Percentiles rank a stretch among this genome's conserved stretches.
phyloP scores from a whole-genome alignment of 2,329 filamentous ascomycete genomes.

The Calonectria pauciramosa region DNA sequence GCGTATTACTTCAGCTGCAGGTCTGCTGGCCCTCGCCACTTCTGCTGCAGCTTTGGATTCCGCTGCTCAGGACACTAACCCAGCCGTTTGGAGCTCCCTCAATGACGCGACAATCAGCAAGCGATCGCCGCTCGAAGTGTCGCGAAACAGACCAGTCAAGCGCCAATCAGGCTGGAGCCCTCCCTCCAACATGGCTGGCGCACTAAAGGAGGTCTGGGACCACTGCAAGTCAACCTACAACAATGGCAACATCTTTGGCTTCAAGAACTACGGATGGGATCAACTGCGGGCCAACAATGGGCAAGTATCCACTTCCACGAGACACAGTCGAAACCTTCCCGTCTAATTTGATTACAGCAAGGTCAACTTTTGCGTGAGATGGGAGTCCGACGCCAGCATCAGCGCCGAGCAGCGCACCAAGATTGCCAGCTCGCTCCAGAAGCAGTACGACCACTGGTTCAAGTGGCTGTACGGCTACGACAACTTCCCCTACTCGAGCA shows the following conservation, averaged over 20 bases:
- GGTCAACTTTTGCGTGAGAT: conserved; percentile 56
- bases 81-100: conserved; percentile 45
- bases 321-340: accelerated
- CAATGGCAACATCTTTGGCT: conserved; percentile 38
- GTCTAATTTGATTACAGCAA: conserved; percentile 17
- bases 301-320: conserved; percentile 33
- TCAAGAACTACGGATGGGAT: conserved; percentile 53
- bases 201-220: conserved; percentile 50
- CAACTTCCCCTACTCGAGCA: conserved; percentile 56
- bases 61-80: conserved; percentile 39
- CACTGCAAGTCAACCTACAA: conserved; percentile 47
- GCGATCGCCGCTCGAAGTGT: conserved; percentile 24
- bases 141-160: conserved; percentile 45
- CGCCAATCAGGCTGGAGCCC: conserved; percentile 48
- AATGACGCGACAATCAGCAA: conserved; percentile 22
- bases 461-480: conserved; percentile 59
- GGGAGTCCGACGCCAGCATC: conserved; percentile 56
- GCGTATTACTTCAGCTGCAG: conserved; percentile 40
- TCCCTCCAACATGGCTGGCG: conserved; percentile 38
- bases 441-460: conserved; percentile 57
- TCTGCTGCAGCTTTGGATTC: conserved; percentile 39
- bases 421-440: conserved; percentile 51
- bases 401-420: conserved; percentile 55
- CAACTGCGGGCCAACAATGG: conserved; percentile 49
- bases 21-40: conserved; percentile 41